Conservation (phyloP, 495 filamentous ascomycete species). For the Penicillium taxi region DNA sequence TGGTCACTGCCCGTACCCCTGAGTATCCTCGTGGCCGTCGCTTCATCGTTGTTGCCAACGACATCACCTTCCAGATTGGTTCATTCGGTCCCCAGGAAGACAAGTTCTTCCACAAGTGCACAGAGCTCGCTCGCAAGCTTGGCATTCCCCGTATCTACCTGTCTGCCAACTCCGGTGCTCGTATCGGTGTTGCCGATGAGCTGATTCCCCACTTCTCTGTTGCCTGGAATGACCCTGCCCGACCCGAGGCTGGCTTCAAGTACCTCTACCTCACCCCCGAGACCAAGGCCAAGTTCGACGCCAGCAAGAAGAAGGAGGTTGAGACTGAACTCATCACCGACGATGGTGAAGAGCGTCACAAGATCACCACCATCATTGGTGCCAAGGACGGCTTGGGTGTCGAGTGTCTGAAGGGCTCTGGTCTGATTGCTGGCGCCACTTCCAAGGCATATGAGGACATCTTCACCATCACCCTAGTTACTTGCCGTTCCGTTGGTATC, state of each 20-base stretch:
- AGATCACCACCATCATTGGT: slow-evolving; percentile 90
- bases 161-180: slow-evolving; percentile 98
- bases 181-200: slow-evolving; percentile 94
- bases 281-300: slow-evolving; percentile 80
- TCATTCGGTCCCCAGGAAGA: slow-evolving; percentile 95
- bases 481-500: slow-evolving; percentile 95
- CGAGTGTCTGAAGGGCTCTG: slow-evolving; percentile 93
- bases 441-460: slow-evolving; percentile 97
- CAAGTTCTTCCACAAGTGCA: slow-evolving; percentile 98
- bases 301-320: slow-evolving; percentile 69
- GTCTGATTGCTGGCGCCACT: slow-evolving; percentile 95
- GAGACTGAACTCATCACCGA: slow-evolving; percentile 81
- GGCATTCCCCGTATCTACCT: slow-evolving; percentile 96
- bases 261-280: slow-evolving; percentile 93
- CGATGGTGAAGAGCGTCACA: slow-evolving; percentile 84
- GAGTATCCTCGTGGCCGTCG: slow-evolving; percentile 89
- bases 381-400: slow-evolving; percentile 95
- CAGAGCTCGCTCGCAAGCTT: slow-evolving; percentile 83
- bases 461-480: slow-evolving; percentile 97
- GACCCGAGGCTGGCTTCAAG: slow-evolving; percentile 89
- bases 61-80: slow-evolving; percentile 98
- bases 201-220: slow-evolving; percentile 94
- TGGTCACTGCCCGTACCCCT: slow-evolving; percentile 94
- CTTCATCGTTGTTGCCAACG: slow-evolving; percentile 95
- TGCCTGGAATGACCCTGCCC: slow-evolving; percentile 82